These are phyloP conservation scores for Zymoseptoria crescenta DNA, from an alignment of 2,329 filamentous ascomycete species.

Conservation along the genomic window DNA sequence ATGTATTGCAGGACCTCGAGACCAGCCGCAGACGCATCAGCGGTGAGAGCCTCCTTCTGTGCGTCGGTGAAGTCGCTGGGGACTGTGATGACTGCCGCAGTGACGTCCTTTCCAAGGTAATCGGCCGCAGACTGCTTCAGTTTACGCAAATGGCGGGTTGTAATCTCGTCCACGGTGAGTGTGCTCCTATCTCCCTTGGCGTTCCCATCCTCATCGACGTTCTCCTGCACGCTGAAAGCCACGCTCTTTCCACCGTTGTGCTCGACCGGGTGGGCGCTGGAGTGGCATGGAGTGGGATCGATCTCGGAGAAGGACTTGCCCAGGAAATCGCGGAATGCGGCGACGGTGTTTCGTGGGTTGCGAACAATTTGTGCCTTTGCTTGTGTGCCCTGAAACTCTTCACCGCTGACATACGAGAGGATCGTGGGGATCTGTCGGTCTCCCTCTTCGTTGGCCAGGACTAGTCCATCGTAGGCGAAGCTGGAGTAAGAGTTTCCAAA, in stretches of 20 bases:
- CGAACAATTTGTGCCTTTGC: constrained; percentile 89
- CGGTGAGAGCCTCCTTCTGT: constrained; percentile 72
- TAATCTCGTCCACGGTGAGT: constrained; percentile 69
- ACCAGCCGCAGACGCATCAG: constrained; percentile 70
- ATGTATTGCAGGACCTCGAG: constrained; percentile 91
- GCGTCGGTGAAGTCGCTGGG: constrained; percentile 87
- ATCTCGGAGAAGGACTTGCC: constrained; percentile 93
- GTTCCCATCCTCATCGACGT: constrained; percentile 43
- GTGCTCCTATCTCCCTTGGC: constrained; percentile 48
- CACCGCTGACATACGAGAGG: constrained; percentile 88
- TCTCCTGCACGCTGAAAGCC: constrained; percentile 75
- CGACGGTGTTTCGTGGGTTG: constrained; percentile 86
- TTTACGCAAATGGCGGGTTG: constrained; percentile 76
- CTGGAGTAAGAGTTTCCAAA: constrained; percentile 99
- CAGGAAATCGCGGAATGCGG: constrained; percentile 92
- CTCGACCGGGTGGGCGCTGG: constrained; percentile 82
- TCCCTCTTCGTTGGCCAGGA: constrained; percentile 98
- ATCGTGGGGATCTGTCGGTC: constrained; percentile 95
- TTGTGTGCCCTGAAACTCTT: constrained; percentile 94
- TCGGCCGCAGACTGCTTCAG: constrained; percentile 78
- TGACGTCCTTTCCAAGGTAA: constrained; percentile 87
- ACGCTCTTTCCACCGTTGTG: constrained; percentile 53
- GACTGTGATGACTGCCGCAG: constrained; percentile 87
- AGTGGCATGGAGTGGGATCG: constrained; percentile 90
- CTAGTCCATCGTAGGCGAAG: constrained; percentile 93